Base-by-base conservation (phyloP, 108 stramenopile species). In the Fragilaria crotonensis region DNA sequence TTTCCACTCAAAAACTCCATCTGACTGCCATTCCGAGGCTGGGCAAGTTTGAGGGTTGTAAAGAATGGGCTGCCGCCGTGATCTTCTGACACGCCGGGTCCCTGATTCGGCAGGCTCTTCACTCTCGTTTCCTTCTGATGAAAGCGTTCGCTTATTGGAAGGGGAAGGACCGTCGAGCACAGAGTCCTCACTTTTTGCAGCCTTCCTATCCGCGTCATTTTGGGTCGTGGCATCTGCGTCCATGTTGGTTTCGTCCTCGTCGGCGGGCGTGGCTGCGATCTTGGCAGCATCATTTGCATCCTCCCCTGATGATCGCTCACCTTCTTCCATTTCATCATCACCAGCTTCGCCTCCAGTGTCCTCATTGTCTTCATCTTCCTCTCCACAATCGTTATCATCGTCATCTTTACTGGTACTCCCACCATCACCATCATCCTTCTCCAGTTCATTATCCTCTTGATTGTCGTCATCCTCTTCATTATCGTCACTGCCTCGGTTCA, bases 1-100 rank as follows among this genome's bases (percentile, higher is more conserved):
- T 7, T 56, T 36, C 54, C 33, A 32, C 23, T 56, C 54, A 21
- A 33, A 26, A n/a, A 56, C 30, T 48, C 64, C 80, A 53, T 81
- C 80, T 4, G 80, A 78, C 31, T 75, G 57, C 80, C 80, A 81
- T 48, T 57, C 28, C 2, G 73, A 70, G 25, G 71, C 80, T 9
- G 80, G 63, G 55, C 72, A 55, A 11, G 60, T 11, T 48, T 81
- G 80, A 23, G 80, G 80, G 48, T 81, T 66, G 46, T 72, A 81
- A 22, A 78, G 51, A 3, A 58, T 63, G 7, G 76, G 76, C 63
- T 75, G 80, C 11, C 60, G 63, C 20, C 70, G 64, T 27, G 21
- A 21, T 9, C 69, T 62, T 14, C 63, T 52, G 2, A 20, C 44
- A 25, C 63, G 55, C 9, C 63, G 55, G 11, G 36, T 41, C 11